Base-by-base conservation (phyloP, 768 basidiomycete species). In the Leucocoprinus leucothites region DNA sequence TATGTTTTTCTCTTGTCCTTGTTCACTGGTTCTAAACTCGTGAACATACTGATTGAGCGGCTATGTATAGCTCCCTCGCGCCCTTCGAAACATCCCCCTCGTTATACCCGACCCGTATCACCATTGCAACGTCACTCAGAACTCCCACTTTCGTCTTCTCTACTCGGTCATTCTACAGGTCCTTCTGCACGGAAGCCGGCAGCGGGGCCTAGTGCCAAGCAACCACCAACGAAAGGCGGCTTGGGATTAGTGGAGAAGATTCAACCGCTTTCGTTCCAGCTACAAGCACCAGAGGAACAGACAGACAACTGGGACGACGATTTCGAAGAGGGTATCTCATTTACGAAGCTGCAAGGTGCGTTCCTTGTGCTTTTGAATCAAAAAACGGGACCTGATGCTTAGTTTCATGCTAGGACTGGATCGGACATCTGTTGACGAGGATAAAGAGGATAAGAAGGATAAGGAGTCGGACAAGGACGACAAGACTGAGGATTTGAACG, bases 281-380 rank as follows among this genome's bases (percentile, higher is more conserved):
- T 90, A 21, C 86, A 84, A 56, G 80, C 82, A 21, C 88, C 87
- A 16, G 89, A 94, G 72, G 87, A 92, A 60, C 89, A 91, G 66
- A 89, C 87, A 1, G 94, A 97, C 66, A 96, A 94, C 60, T 99
- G 97, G 97, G 97, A 99, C 64, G 92, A 94, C 60, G 97, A 99
- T 65, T 99, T 99, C 60, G 93, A 94, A 66, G 93, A 92, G 60
- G 93, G 89, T 1, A 94, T 94, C 31, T 93, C 92, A 0, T 82
- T 91, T 51, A 84, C 87, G 7, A 96, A 94, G 69, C 68, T 95
- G 26, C 89, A 88, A 74, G 86, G 80, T 80, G 34, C 18, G 65
- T 60, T 2, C 1, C 42, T 36, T 56, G 2, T 14, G 35, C 42
- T 8, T 34, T 14, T 24, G 24, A 18, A 26, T 19, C 62, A 11